Conservation (phyloP, 257 asterid genomes). For the Osmanthus fragrans region DNA sequence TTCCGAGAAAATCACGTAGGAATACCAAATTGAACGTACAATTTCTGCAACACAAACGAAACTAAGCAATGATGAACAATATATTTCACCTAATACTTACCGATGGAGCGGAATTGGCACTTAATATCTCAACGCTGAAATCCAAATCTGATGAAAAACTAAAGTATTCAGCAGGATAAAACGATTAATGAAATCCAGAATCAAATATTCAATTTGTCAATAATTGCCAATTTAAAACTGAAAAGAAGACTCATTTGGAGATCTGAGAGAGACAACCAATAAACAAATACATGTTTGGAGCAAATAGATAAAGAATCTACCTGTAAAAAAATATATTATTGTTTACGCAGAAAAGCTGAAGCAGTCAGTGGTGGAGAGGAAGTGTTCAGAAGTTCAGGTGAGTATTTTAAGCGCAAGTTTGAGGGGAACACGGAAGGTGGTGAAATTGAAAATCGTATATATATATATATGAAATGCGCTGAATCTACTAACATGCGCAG, state of each 20-base stretch:
- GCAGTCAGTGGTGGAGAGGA: constrained; percentile 1
- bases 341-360: not conserved
- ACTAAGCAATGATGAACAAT: not conserved
- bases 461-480: not conserved
- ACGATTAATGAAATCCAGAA: not conserved
- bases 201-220: not conserved
- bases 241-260: not conserved
- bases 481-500: not conserved
- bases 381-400: not conserved
- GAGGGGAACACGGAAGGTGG: not conserved
- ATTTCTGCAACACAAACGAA: constrained; percentile 2
- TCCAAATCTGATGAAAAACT: not conserved
- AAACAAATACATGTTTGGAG: not conserved
- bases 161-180: not conserved
- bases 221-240: not conserved
- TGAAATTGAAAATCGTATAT: not conserved
- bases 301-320: not conserved
- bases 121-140: not conserved
- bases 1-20: not conserved
- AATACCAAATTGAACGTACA: not conserved
- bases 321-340: not conserved
- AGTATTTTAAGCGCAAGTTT: not conserved
- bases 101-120: not conserved
- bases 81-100: not conserved
- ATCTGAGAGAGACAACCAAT: not conserved